These are phyloP conservation scores for Rhizopogon roseolus DNA, from an alignment of 768 basidiomycete species.

Conservation along the genomic window DNA sequence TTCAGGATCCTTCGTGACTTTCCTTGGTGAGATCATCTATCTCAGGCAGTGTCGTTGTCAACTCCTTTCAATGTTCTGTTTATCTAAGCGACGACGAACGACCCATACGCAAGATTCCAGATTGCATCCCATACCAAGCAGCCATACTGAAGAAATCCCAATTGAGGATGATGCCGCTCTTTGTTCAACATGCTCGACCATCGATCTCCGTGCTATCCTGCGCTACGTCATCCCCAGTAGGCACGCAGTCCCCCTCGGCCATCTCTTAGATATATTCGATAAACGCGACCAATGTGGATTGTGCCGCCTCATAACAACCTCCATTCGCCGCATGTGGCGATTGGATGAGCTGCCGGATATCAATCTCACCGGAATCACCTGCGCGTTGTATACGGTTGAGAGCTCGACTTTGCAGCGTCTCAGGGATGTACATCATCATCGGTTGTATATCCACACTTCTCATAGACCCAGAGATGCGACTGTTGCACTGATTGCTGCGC, in stretches of 20 bases:
- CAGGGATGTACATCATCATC: slow-evolving; percentile 5
- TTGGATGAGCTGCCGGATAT: slow-evolving; percentile 9
- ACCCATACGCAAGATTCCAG: too few relatives aligned
- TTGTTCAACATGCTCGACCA: neutral
- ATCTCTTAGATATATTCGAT: slow-evolving; percentile 2
- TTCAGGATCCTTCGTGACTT: too few relatives aligned
- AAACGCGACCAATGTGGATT: slow-evolving; percentile 10
- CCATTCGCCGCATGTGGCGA: slow-evolving; percentile 11
- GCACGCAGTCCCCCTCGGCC: slow-evolving; percentile 2
- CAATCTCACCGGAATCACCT: slow-evolving; percentile 3
- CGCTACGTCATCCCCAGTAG: neutral
- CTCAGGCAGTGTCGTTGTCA: too few relatives aligned
- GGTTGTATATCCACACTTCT: slow-evolving; percentile 7
- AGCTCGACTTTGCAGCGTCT: slow-evolving; percentile 1
- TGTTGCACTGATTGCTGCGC: neutral
- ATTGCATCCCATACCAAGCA: too few relatives aligned
- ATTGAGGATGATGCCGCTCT: too few relatives aligned
- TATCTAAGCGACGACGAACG: too few relatives aligned
- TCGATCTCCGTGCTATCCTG: neutral
- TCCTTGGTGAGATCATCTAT: too few relatives aligned
- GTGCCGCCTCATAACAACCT: slow-evolving; percentile 8
- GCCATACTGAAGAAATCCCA: too few relatives aligned
- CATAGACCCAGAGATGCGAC: slow-evolving; percentile 5
- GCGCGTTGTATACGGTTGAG: slow-evolving; percentile 2
- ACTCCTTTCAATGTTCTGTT: too few relatives aligned